A percentile compares a stretch with the other conserved stretches of the same genome.
phyloP scores from a whole-genome alignment of 768 basidiomycete species.

The Phaffia tasmanica region DNA sequence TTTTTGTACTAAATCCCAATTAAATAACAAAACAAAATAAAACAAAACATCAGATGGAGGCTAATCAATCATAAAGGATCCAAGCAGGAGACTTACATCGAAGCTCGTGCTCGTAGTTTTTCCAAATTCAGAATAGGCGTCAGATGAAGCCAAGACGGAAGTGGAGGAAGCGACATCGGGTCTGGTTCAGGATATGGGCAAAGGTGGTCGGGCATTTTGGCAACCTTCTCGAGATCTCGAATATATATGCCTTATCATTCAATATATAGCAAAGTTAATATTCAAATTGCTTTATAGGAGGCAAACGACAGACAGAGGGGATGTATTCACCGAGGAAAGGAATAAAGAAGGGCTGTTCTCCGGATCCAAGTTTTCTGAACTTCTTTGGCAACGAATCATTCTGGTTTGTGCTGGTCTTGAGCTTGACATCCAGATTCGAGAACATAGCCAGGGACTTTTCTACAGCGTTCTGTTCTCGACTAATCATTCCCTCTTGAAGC shows the following conservation, averaged over 20 bases:
- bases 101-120: no score
- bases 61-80: conserved; percentile 9
- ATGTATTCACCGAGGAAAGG: conserved; percentile 13
- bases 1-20: background rate
- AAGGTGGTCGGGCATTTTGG: conserved; percentile 2
- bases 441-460: background rate
- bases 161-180: background rate
- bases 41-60: background rate
- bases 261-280: background rate
- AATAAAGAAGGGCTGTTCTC: conserved; percentile 3
- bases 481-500: conserved; percentile 33
- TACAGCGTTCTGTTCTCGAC: background rate
- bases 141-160: background rate
- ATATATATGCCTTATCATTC: conserved; percentile 14
- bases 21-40: conserved; percentile 10
- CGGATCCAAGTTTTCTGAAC: background rate
- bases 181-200: background rate
- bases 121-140: background rate
- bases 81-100: background rate
- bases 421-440: background rate
- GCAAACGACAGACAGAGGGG: background rate
- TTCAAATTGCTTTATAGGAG: background rate
- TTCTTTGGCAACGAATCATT: background rate
- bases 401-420: background rate
- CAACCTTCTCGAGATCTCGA: conserved; percentile 14